Evolutionary conservation across 2,329 filamentous ascomycete species (phyloP).

Genomic region (Lachnellula arida): DNA sequence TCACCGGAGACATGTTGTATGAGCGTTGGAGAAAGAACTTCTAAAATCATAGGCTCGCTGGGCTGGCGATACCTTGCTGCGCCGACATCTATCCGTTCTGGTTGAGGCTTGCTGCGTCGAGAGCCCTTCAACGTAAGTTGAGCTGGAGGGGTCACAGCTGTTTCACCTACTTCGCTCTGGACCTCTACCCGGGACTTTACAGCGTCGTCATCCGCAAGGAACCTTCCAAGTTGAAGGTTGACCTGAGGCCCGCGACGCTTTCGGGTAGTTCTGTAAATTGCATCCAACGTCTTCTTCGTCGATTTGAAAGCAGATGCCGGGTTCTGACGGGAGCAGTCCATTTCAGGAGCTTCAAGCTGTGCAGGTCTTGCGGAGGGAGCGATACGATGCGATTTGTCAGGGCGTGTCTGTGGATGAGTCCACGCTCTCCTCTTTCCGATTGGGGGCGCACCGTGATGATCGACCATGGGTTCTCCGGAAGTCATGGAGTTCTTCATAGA

Average conservation of each 20-base stretch:
- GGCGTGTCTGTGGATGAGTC: conserved; percentile 12
- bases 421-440: not conserved
- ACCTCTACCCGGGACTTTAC: conserved; percentile 12
- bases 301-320: conserved; percentile 40
- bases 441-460: not conserved
- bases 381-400: conserved; percentile 13
- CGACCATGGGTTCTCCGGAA: conserved; percentile 3
- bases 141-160: not conserved
- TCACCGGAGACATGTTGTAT: conserved; percentile 17
- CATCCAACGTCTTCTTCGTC: conserved; percentile 52
- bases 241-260: conserved; percentile 26
- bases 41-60: conserved; percentile 26
- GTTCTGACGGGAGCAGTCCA: conserved; percentile 31
- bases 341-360: conserved; percentile 49
- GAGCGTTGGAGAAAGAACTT: conserved; percentile 21
- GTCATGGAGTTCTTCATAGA: conserved; percentile 32
- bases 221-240: conserved; percentile 36
- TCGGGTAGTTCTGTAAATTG: conserved; percentile 43
- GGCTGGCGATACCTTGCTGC: conserved; percentile 33
- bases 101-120: conserved; percentile 23
- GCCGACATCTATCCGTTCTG: conserved; percentile 28
- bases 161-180: not conserved
- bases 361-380: conserved; percentile 40
- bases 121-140: not conserved
- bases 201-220: conserved; percentile 28